Conservation (phyloP, 2,329 filamentous ascomycete species). For the Seiridium unicorne region DNA sequence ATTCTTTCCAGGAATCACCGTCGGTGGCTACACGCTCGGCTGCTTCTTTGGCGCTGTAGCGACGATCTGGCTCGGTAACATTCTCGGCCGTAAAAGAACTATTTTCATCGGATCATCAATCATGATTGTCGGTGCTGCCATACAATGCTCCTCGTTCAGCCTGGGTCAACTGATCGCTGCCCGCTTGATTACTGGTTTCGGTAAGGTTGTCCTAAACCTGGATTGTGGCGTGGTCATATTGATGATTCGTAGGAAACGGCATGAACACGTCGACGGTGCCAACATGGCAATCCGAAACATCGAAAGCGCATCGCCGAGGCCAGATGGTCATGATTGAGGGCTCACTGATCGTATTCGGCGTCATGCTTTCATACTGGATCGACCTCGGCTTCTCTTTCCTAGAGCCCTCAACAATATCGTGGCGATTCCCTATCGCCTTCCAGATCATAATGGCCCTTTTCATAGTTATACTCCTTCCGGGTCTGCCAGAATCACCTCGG, state of each 20-base stretch:
- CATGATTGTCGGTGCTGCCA: conserved; percentile 13
- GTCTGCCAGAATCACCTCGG: conserved; percentile 3
- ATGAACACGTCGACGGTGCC: conserved; percentile 15
- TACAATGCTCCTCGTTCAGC: conserved; percentile 11
- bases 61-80: conserved; percentile 13
- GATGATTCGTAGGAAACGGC: background rate
- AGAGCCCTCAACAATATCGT: conserved; percentile 3
- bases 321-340: conserved; percentile 16
- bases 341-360: conserved; percentile 7
- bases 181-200: conserved; percentile 12
- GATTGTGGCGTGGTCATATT: background rate
- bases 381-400: conserved; percentile 6
- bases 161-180: conserved; percentile 13
- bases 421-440: conserved; percentile 5
- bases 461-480: background rate
- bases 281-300: conserved; percentile 15
- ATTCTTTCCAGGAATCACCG: conserved; percentile 9
- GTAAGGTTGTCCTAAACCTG: background rate
- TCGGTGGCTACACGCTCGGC: conserved; percentile 13
- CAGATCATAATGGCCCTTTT: conserved; percentile 1
- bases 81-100: conserved; percentile 11
- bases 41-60: conserved; percentile 15
- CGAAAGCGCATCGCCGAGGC: conserved; percentile 11
- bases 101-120: conserved; percentile 12
- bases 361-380: conserved; percentile 7